Percentiles rank a stretch among this genome's conserved stretches.
Evolutionary conservation across 371 early-diverging fungal genomes (phyloP).

Genomic region (Synchytrium microbalum): DNA sequence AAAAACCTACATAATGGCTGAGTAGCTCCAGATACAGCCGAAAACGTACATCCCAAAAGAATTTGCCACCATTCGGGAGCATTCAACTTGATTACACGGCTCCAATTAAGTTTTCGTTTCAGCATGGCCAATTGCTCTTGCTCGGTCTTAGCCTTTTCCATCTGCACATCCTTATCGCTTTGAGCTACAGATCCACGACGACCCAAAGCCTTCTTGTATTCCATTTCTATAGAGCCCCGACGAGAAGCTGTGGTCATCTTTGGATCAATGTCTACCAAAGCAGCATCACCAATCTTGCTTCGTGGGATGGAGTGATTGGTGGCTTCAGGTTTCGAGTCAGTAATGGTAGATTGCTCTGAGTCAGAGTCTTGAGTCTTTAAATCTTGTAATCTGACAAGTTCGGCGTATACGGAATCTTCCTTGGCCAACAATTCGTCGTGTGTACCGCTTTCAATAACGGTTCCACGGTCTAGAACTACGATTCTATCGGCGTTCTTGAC

Average conservation of each 20-base stretch:
- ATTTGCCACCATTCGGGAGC: slow-evolving; percentile 14
- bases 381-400: slow-evolving; percentile 35
- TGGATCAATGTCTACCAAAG: too few relatives aligned
- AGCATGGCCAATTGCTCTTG: slow-evolving; percentile 11
- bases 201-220: too few relatives aligned
- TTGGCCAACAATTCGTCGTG: slow-evolving; percentile 69
- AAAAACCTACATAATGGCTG: too few relatives aligned
- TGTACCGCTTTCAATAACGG: slow-evolving; percentile 78
- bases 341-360: too few relatives aligned
- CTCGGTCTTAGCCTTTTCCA: slow-evolving; percentile 9
- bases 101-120: slow-evolving; percentile 9
- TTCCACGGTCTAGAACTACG: slow-evolving; percentile 46
- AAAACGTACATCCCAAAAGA: slow-evolving; percentile 7
- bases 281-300: too few relatives aligned
- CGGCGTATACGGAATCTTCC: slow-evolving; percentile 24
- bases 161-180: too few relatives aligned
- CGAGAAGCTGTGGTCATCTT: too few relatives aligned
- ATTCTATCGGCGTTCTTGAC: slow-evolving; percentile 35
- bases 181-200: too few relatives aligned
- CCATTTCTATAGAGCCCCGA: too few relatives aligned
- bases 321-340: too few relatives aligned
- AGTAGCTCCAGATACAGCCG: slow-evolving; percentile 15
- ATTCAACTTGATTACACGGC: slow-evolving; percentile 12
- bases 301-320: too few relatives aligned
- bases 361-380: too few relatives aligned